phyloP scores from a whole-genome alignment of 1,284 basidiomycete genomes.

The Athelia sp. region DNA sequence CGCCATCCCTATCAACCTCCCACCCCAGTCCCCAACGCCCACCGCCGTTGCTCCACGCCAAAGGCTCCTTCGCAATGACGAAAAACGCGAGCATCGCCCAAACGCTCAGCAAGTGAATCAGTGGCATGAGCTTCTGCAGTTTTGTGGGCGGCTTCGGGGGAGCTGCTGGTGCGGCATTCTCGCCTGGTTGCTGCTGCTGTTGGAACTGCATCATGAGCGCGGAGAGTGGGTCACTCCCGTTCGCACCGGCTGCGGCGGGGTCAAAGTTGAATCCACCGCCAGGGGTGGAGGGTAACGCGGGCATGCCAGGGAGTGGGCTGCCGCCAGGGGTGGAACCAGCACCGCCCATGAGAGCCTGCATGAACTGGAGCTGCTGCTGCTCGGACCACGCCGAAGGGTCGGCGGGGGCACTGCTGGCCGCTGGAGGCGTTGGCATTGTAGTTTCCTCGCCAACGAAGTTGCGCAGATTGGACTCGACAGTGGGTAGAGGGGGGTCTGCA shows the following conservation, averaged over 20 bases:
- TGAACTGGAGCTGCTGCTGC: conserved; percentile 60
- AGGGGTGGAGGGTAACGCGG: conserved; percentile 10
- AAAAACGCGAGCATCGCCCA: conserved; percentile 67
- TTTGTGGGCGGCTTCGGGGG: conserved; percentile 32
- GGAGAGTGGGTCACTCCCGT: conserved; percentile 24
- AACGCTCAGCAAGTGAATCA: conserved; percentile 57
- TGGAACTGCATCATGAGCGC: conserved; percentile 24
- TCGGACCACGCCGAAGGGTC: conserved; percentile 58
- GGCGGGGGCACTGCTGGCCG: conserved; percentile 21
- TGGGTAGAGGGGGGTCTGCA: conserved; percentile 40
- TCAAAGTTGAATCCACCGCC: conserved; percentile 12
- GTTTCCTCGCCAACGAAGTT: conserved; percentile 62
- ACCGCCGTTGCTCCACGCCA: conserved; percentile 21
- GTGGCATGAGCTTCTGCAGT: conserved; percentile 55
- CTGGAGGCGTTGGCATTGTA: conserved; percentile 12
- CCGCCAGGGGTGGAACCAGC: conserved; percentile 15
- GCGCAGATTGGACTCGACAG: conserved; percentile 27
- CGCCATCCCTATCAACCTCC: conserved; percentile 9
- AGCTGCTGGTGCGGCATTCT: conserved; percentile 9
- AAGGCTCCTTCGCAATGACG: conserved; percentile 59
- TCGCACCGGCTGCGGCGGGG: conserved; percentile 6
- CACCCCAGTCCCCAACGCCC: conserved; percentile 12
- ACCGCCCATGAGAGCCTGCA: conserved; percentile 54
- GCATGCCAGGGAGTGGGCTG: conserved; percentile 8
- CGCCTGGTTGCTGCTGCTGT: conserved; percentile 7